Conservation (phyloP, 1,139 yeast species). For the Pneumocystis sp. region DNA sequence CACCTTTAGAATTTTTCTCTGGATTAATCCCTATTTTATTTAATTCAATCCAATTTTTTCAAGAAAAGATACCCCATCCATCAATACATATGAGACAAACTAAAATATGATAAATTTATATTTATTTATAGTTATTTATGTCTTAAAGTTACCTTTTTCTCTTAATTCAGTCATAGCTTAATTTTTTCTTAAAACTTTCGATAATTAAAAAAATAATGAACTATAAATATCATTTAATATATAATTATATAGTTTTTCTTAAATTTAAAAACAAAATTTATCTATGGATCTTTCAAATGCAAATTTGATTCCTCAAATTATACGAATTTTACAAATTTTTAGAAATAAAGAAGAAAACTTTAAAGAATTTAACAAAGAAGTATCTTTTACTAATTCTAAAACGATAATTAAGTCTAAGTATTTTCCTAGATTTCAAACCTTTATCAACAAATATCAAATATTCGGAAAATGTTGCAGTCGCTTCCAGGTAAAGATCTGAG, state of each 20-base stretch:
- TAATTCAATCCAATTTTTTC: not conserved
- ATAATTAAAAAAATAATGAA: not conserved
- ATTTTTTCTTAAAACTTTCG: not conserved
- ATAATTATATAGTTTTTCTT: not conserved
- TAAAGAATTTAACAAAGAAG: not conserved
- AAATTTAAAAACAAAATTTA: not conserved
- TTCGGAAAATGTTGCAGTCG: not conserved
- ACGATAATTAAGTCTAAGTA: not conserved
- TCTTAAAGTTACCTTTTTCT: not conserved
- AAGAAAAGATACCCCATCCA: constrained; percentile 14
- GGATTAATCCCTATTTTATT: constrained; percentile 6
- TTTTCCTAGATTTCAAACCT: not conserved
- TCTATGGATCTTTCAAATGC: not conserved
- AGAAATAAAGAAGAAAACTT: not conserved
- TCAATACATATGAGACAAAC: constrained; percentile 8
- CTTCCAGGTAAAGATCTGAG: not conserved
- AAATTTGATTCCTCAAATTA: not conserved
- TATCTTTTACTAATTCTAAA: not conserved
- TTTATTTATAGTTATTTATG: not conserved
- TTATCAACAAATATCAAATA: not conserved
- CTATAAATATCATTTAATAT: not conserved
- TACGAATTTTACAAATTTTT: not conserved
- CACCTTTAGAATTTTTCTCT: constrained; percentile 11
- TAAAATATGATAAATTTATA: not conserved
- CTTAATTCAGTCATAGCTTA: not conserved